Base-by-base conservation (phyloP, 768 basidiomycete species). In the Russula compacta region DNA sequence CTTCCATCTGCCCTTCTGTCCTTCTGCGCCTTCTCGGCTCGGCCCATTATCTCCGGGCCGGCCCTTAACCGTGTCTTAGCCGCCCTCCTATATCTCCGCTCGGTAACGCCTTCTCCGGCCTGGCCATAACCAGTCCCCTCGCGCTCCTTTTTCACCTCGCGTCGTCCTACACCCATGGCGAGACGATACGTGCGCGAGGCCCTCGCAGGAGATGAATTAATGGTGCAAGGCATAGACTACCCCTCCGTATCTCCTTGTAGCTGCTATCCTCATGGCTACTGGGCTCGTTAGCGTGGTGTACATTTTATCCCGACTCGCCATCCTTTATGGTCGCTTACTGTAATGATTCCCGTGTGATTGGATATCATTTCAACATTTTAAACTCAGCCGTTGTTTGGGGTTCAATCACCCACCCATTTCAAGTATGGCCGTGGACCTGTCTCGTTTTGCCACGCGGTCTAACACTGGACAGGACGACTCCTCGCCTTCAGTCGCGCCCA, bases 201-300 rank as follows among this genome's bases (percentile, higher is more conserved):
- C 59, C 66, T 66, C 66, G 66, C 66, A 66, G 66, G 57, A 66
- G 64, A 66, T 61, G 59, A 65, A 66, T 46, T 46, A 61, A 65
- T 65, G 66, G 66, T 65, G 66, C 66, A 65, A 21, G 66, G 66
- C 66, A 66, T 65, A 65, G 64, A 61, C 54, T 59, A 47, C 55
- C 48, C 66, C 66, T 62, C 66, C 66, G 66, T 66, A 66, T 66
- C 66, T 65, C 66, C 60, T 57, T 54, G 46, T 59, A 36, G 66
- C 48, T 44, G 60, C 56, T 17, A 40, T 42, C 46, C 50, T 11
- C 66, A 66, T 60, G 54, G 54, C 64, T 58, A 29, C 39, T 19
- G 64, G 66, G 66, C 54, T 66, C 66, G 66, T 66, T 66, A 65
- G 66, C 33, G 66, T 66, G 66, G 66, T 66, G 64, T 65, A 66